Evolutionary conservation across 371 early-diverging fungal species (phyloP), one percentile per base, ranked within the genome.

Genomic region (Syncephalastrum sp.): DNA sequence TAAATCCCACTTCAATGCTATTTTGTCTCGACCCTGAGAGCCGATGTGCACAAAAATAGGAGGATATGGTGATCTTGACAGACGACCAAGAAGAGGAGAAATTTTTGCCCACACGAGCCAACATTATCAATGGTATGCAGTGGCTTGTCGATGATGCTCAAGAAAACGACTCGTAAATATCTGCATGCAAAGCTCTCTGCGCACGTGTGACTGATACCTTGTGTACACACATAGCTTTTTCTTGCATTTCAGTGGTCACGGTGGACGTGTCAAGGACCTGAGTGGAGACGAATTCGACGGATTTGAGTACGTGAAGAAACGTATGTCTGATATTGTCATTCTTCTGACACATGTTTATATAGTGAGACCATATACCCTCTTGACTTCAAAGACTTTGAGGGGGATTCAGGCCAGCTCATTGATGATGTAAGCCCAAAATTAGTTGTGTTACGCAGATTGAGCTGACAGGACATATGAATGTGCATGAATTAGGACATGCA

Each of bases 221-320:
- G 3, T 19, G 16, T 19, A 29, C 27, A 27, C 3, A 1, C 42
- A 43, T 62, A 84, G 85, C 5, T 84, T 89, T 74, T 88, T 94
- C 60, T 84, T 95, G 70, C 95, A 94, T 69, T 98, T 80, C 69
- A 89, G 89, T 62, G 97, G 97, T 10, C 97, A 97, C 72, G 97
- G 97, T 42, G 85, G 84, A 5, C 86, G 88, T 54, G 62, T 61
- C 14, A 67, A 70, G 50, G 93, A 92, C 69, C 29, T 44, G 17
- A 79, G 87, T 57, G 92, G 93, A 16, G 96, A 96, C 68, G 95
- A 96, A 63, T 82, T 87, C 47, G 96, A 95, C 68, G 94, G 95
- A 27, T 80, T 57, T 54, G 78, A 77, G 59, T 59, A 53, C 47
- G 59, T 42, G 42, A 8, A 16, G 10, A 25, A 5, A 5, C 19